Evolutionary conservation across 75 land plant genomes (phyloP).

Genomic region (Cupressus sempervirens): DNA sequence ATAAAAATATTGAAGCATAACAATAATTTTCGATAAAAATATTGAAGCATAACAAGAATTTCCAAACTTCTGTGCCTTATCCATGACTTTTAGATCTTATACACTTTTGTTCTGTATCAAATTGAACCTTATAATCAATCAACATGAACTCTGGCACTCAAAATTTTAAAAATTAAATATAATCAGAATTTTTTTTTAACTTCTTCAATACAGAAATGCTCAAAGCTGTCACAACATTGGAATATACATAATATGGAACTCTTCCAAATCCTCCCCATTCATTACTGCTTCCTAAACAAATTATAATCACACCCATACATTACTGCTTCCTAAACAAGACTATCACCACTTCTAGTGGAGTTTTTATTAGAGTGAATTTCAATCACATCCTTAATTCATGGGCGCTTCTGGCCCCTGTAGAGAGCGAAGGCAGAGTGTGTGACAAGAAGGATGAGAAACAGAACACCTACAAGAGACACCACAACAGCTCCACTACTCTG

Average conservation of each 20-base stretch:
- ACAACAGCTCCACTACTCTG: conserved; percentile 33
- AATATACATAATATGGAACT: background rate
- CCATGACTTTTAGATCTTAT: too few species aligned
- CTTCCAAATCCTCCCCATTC: background rate
- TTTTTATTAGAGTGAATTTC: background rate
- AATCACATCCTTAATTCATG: background rate
- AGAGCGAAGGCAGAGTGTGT: background rate
- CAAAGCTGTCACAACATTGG: background rate
- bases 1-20: too few species aligned
- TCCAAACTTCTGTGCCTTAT: too few species aligned
- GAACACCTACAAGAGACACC: conserved; percentile 29
- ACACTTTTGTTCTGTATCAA: background rate
- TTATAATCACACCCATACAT: background rate
- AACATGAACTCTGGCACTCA: background rate
- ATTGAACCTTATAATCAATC: too few species aligned
- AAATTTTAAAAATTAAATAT: too few species aligned
- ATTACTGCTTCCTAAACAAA: background rate
- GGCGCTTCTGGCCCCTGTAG: background rate
- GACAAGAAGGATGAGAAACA: conserved; percentile 26
- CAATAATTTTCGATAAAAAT: too few species aligned
- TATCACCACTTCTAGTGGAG: background rate
- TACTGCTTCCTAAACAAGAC: background rate
- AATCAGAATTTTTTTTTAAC: background rate
- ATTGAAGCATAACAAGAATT: too few species aligned
- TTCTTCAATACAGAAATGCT: background rate